Evolutionary conservation across 345 rosid species (phyloP).

Genomic region (Rhodamnia argentea): DNA sequence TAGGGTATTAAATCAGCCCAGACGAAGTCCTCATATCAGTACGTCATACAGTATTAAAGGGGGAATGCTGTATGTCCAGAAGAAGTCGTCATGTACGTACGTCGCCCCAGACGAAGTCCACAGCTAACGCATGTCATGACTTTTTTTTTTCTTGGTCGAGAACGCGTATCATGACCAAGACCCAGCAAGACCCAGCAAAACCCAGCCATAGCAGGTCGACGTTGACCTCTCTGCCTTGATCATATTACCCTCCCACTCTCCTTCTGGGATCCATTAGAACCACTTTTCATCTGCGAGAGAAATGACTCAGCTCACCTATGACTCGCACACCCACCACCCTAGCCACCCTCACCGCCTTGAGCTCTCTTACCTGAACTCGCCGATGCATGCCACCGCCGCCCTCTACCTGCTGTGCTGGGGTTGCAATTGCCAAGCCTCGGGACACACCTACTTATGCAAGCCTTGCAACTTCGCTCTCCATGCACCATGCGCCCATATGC

Average conservation of each 20-base stretch:
- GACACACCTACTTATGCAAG: not conserved
- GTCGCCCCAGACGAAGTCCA: no score
- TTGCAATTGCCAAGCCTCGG: not conserved
- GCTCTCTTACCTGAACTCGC: not conserved
- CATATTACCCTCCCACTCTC: not conserved
- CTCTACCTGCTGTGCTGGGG: not conserved
- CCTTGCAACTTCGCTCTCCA: not conserved
- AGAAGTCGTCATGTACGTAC: no score
- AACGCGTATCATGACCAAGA: no score
- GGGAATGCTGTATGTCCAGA: no score
- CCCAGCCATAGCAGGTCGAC: not conserved
- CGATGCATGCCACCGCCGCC: not conserved
- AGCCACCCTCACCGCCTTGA: constrained; percentile 1
- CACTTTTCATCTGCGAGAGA: not conserved
- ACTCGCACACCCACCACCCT: not conserved
- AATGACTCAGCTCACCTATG: not conserved
- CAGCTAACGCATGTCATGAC: no score
- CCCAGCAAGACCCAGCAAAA: no score
- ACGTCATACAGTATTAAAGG: no score
- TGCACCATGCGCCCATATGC: not conserved
- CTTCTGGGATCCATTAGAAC: not conserved
- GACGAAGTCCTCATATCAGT: no score
- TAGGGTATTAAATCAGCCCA: not conserved
- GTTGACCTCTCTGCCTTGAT: not conserved
- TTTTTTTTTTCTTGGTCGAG: no score